Conservation (phyloP, 106 monocot genomes). For the Narthecium ossifragum region DNA sequence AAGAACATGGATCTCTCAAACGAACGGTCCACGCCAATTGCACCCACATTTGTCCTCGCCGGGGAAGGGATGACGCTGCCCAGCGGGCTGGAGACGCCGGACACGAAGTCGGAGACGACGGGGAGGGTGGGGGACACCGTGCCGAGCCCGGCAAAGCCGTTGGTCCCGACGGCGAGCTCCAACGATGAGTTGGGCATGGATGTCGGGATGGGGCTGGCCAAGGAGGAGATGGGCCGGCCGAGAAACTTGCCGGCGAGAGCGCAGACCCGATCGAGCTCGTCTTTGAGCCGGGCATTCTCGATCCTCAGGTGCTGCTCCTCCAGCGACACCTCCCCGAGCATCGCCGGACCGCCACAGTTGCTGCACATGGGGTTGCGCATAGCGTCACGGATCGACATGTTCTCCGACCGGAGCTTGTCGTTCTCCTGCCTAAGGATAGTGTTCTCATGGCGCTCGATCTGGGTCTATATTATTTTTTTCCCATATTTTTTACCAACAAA, state of each 20-base stretch:
- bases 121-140: slow-evolving; percentile 17
- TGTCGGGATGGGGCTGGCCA: slow-evolving; percentile 10
- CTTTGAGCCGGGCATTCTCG: slow-evolving; percentile 85
- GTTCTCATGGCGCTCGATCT: slow-evolving; percentile 88
- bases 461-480: slow-evolving; percentile 36
- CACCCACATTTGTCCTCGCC: background rate
- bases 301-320: slow-evolving; percentile 77
- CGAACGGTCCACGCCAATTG: slow-evolving; percentile 24
- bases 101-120: slow-evolving; percentile 18
- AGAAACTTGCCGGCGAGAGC: slow-evolving; percentile 63
- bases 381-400: slow-evolving; percentile 60
- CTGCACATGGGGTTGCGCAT: slow-evolving; percentile 72
- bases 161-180: slow-evolving; percentile 47
- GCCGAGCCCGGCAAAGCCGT: slow-evolving; percentile 22
- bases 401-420: slow-evolving; percentile 75
- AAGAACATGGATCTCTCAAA: slow-evolving; percentile 48
- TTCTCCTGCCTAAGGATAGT: slow-evolving; percentile 72
- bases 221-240: slow-evolving; percentile 34
- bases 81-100: slow-evolving; percentile 20
- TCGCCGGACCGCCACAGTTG: slow-evolving; percentile 67
- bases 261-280: slow-evolving; percentile 76
- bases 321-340: slow-evolving; percentile 57
- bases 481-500: background rate
- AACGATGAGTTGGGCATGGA: slow-evolving; percentile 39
- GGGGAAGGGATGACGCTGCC: slow-evolving; percentile 19